Evolutionary conservation across 805 yeast genomes (phyloP).

Genomic region (Kuraishia floccosa): DNA sequence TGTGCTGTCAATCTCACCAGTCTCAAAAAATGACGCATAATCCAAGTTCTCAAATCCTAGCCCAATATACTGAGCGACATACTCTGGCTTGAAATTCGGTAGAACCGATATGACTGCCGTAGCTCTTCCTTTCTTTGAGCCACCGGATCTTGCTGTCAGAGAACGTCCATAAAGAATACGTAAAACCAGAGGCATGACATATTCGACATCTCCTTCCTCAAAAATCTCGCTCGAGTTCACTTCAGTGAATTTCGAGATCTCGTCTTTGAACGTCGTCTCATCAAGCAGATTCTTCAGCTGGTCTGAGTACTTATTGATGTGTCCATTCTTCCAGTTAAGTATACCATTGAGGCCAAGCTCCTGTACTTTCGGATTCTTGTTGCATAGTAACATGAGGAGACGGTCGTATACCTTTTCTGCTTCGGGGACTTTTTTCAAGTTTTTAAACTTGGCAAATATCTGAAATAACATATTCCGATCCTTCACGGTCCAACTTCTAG

Average conservation of each 20-base stretch:
- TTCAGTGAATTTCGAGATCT: conserved; percentile 52
- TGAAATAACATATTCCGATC: conserved; percentile 36
- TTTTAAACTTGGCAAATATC: conserved; percentile 53
- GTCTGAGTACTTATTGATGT: conserved; percentile 58
- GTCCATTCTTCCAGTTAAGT: conserved; percentile 48
- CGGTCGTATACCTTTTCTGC: conserved; percentile 42
- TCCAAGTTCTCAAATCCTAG: conserved; percentile 49
- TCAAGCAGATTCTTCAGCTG: conserved; percentile 67
- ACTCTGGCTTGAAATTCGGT: conserved; percentile 40
- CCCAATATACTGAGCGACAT: conserved; percentile 47
- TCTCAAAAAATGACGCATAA: conserved; percentile 19
- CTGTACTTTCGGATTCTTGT: conserved; percentile 53
- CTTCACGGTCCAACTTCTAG: conserved; percentile 2
- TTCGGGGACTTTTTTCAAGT: conserved; percentile 41
- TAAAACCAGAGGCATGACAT: conserved; percentile 60
- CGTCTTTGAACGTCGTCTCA: conserved; percentile 79
- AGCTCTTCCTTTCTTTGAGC: conserved; percentile 62
- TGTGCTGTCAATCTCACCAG: conserved; percentile 7
- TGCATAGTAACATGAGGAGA: conserved; percentile 46
- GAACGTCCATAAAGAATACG: conserved; percentile 83
- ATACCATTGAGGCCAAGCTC: conserved; percentile 61
- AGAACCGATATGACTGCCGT: conserved; percentile 56
- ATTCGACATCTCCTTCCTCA: conserved; percentile 46
- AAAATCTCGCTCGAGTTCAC: conserved; percentile 38
- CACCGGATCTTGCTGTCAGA: conserved; percentile 56